Base-by-base conservation (phyloP, 805 yeast species). In the Candida dajiaensis region DNA sequence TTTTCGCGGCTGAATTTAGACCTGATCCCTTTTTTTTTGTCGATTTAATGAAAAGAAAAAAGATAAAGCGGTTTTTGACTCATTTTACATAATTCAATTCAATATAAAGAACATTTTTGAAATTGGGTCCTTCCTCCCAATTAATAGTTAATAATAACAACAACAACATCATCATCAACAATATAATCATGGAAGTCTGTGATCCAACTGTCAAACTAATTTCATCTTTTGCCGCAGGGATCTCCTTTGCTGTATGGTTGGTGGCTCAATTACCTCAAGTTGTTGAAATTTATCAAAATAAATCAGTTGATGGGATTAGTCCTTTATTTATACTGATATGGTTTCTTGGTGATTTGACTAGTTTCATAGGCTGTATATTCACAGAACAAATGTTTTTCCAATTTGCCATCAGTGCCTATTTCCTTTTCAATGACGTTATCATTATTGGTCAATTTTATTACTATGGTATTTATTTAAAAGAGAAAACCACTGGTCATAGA, bases 331-430 rank as follows among this genome's bases (percentile, higher is more conserved):
- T 80, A 46, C 66, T 72, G 8, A 69, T 77, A 4, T 70, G 73
- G 73, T 47, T 69, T 23, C 38, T 63, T 18, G 74, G 73, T 11
- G 83, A 71, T 40, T 23, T 72, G 19, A 72, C 80, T 9, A 74
- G 79, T 39, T 63, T 83, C 25, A 40, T 75, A 0, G 97, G 97
- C 0, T 88, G 96, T 50, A 49, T 86, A 0, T 61, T 89, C 41
- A 89, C 96, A 0, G 62, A 77, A 7, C 97, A 90, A 50, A 69
- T 89, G 41, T 80, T 83, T n/a, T 90, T 89, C 65, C 97, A 89
- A 61, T 75, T 80, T 11, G 67, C 81, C 20, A 68, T 89, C 16
- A 87, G 95, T 0, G 48, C 76, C 2, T 90, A 90, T 65, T 89
- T 86, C 61, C 69, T 92, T 43, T 65, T 73, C 47, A 85, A 86